These are phyloP conservation scores for Chenopodium quinoa DNA, from an alignment of 148 eudicot species.

Conservation along the genomic window DNA sequence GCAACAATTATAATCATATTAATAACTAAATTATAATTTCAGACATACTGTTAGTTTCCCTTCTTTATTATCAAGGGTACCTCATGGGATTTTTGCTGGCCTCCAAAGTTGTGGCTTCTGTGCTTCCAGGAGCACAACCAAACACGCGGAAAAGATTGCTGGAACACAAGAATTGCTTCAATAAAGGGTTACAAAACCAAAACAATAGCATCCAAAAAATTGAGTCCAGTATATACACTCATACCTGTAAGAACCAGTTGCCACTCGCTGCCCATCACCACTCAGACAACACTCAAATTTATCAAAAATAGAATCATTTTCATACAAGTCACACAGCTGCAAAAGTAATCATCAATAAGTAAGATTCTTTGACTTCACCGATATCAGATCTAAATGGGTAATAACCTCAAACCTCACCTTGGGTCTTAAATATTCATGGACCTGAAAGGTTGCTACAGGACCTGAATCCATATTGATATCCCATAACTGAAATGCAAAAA, in stretches of 20 bases:
- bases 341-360: constrained; percentile 6
- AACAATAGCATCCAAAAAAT: neutral
- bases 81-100: constrained; percentile 99
- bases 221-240: constrained; percentile 1
- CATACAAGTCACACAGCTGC: constrained; percentile 90
- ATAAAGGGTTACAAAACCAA: neutral
- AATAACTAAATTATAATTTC: neutral
- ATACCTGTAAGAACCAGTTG: constrained; percentile 95
- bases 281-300: constrained; percentile 95
- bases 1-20: constrained; percentile 16
- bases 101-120: constrained; percentile 90
- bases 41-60: neutral
- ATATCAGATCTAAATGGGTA: neutral
- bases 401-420: constrained; percentile 50
- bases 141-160: constrained; percentile 99
- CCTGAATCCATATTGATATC: constrained; percentile 99
- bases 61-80: constrained; percentile 34
- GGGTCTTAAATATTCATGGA: constrained; percentile 93
- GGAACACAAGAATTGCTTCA: constrained; percentile 24
- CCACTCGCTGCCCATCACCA: constrained; percentile 78
- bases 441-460: constrained; percentile 91
- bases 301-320: constrained; percentile 93
- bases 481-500: constrained; percentile 72
- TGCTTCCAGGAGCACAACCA: constrained; percentile 71
- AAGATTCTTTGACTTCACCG: neutral